Conservation (phyloP, 306 rosid species). For the Sophora flavescens region DNA sequence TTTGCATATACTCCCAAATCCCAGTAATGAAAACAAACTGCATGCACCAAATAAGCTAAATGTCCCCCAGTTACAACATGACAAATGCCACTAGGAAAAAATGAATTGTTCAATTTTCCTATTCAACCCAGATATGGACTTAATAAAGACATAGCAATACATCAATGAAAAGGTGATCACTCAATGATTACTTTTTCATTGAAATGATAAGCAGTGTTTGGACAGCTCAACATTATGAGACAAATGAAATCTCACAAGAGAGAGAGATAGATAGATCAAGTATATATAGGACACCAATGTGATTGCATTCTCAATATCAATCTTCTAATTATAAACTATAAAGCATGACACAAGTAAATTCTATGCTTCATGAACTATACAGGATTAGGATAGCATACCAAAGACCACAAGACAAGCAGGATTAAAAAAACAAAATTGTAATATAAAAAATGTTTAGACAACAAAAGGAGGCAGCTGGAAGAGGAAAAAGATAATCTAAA, state of each 20-base stretch:
- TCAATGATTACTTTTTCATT: conserved; percentile 24
- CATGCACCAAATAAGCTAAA: conserved; percentile 4
- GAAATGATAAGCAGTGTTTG: conserved; percentile 36
- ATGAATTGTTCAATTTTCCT: conserved; percentile 20
- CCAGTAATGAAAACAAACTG: conserved; percentile 25
- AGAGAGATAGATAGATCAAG: background rate
- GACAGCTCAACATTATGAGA: conserved; percentile 29
- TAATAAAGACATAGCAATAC: conserved; percentile 34
- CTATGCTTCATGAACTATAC: background rate
- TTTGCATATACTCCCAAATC: conserved; percentile 6
- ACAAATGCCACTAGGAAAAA: conserved; percentile 32
- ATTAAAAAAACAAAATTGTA: conserved; percentile 7
- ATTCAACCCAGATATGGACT: background rate
- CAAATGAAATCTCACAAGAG: background rate
- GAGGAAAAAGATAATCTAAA: conserved; percentile 47
- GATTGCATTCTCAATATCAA: background rate
- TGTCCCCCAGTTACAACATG: conserved; percentile 18
- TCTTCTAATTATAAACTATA: conserved; percentile 1
- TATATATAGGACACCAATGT: background rate
- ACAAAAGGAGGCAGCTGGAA: conserved; percentile 62
- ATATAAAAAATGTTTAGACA: conserved; percentile 44
- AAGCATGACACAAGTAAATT: conserved; percentile 22
- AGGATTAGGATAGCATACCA: background rate
- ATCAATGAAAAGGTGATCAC: conserved; percentile 29
- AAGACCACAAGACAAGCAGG: conserved; percentile 17